These are phyloP conservation scores for Penicillium salamii DNA, from an alignment of 495 filamentous ascomycete genomes.

Conservation along the genomic window DNA sequence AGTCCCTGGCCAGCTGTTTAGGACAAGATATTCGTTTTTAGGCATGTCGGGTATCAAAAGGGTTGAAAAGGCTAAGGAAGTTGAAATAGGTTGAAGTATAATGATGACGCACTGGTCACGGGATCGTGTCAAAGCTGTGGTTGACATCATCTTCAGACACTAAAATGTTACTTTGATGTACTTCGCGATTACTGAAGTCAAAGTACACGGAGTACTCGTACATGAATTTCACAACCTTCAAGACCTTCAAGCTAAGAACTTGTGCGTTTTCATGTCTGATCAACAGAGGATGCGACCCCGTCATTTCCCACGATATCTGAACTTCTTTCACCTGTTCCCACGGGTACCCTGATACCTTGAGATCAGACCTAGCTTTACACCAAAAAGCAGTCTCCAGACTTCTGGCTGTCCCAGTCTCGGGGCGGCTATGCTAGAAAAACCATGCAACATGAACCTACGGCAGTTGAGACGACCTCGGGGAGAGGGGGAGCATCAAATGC, in stretches of 20 bases:
- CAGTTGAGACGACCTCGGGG: background rate
- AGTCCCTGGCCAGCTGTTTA: too few species aligned
- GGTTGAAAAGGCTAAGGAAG: too few species aligned
- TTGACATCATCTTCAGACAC: background rate
- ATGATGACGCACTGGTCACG: constrained; percentile 3
- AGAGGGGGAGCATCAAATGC: background rate
- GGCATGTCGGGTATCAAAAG: too few species aligned
- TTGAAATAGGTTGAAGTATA: background rate
- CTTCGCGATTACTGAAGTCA: too few species aligned
- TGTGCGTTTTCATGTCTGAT: too few species aligned
- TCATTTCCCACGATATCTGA: background rate
- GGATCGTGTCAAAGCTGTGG: background rate
- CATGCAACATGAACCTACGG: constrained; percentile 21
- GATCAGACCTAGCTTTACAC: background rate
- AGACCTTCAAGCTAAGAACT: too few species aligned
- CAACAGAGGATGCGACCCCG: background rate
- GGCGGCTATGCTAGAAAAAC: constrained; percentile 6
- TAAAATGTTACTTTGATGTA: too few species aligned
- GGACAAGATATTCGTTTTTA: too few species aligned
- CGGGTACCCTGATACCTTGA: background rate
- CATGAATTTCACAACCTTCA: too few species aligned
- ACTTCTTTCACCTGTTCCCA: background rate
- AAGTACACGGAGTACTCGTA: too few species aligned
- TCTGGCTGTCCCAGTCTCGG: background rate
- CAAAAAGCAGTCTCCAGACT: background rate